Conservation (phyloP, 2,329 filamentous ascomycete species). For the Pseudogymnoascus sp. region DNA sequence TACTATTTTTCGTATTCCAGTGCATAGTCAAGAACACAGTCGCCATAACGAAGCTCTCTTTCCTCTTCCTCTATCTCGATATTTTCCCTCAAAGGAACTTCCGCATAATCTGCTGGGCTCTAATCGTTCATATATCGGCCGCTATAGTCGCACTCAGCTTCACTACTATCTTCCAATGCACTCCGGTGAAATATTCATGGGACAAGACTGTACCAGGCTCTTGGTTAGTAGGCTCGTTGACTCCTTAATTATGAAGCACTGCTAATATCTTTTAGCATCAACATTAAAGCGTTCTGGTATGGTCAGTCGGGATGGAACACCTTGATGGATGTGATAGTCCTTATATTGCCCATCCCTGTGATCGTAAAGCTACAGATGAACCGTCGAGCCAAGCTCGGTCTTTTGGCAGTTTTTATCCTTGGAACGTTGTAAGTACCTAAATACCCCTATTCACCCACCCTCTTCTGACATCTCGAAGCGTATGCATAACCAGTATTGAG, state of each 20-base stretch:
- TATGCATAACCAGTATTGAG: slow-evolving; percentile 15
- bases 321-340: slow-evolving; percentile 10
- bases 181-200: slow-evolving; percentile 16
- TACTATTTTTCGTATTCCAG: slow-evolving; percentile 12
- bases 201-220: slow-evolving; percentile 13
- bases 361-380: slow-evolving; percentile 11
- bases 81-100: slow-evolving; percentile 14
- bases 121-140: slow-evolving; percentile 10
- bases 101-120: slow-evolving; percentile 13
- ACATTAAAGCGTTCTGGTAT: slow-evolving; percentile 11
- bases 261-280: slow-evolving; percentile 4
- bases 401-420: slow-evolving; percentile 3
- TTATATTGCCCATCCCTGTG: slow-evolving; percentile 10
- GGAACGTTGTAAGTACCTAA: neutral
- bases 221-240: neutral
- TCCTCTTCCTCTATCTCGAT: slow-evolving; percentile 16
- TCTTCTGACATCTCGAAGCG: slow-evolving; percentile 10
- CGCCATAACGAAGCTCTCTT: slow-evolving; percentile 15
- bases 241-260: neutral
- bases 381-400: slow-evolving; percentile 8
- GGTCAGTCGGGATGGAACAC: slow-evolving; percentile 10
- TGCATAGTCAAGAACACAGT: slow-evolving; percentile 10
- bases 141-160: slow-evolving; percentile 10
- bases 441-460: neutral
- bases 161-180: slow-evolving; percentile 16